These are phyloP conservation scores for Taphrina populina DNA, from an alignment of 1,139 yeast species.

Conservation along the genomic window DNA sequence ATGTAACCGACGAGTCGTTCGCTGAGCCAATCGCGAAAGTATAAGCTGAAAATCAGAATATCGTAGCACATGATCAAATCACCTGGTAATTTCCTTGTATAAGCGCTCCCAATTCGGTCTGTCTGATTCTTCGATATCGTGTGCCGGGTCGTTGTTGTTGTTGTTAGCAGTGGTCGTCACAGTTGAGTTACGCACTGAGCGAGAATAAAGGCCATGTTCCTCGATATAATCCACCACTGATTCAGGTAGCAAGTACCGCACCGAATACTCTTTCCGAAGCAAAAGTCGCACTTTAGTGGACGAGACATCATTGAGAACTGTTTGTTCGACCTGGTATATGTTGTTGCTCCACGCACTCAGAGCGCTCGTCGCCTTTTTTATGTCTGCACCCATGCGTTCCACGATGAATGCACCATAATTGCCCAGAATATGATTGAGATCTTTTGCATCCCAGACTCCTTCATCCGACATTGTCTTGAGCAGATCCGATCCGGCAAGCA, in stretches of 20 bases:
- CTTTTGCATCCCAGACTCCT: constrained; percentile 97
- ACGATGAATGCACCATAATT: constrained; percentile 94
- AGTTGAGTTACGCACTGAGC: constrained; percentile 3
- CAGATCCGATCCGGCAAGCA: constrained; percentile 94
- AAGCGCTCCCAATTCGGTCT: constrained; percentile 30
- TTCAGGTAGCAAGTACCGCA: constrained; percentile 89
- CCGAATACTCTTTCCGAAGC: constrained; percentile 92
- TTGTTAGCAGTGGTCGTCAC: too few species aligned
- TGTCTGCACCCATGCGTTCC: constrained; percentile 95
- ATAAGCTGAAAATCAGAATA: neutral
- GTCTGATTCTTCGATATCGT: constrained; percentile 4
- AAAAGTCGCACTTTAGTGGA: constrained; percentile 92
- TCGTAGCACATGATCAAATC: neutral
- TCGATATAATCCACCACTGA: constrained; percentile 92
- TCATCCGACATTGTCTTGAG: constrained; percentile 99
- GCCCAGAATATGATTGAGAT: constrained; percentile 86
- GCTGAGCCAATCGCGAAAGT: neutral
- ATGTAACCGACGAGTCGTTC: too few species aligned
- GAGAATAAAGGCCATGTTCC: constrained; percentile 72
- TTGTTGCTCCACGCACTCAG: constrained; percentile 51
- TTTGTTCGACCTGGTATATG: constrained; percentile 88
- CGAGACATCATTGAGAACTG: constrained; percentile 91
- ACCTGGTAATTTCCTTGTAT: constrained; percentile 25
- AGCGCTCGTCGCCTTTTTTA: constrained; percentile 42
- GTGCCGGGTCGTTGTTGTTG: neutral